These are phyloP conservation scores for Kondoa malvinella DNA, from an alignment of 768 basidiomycete genomes.

Conservation along the genomic window DNA sequence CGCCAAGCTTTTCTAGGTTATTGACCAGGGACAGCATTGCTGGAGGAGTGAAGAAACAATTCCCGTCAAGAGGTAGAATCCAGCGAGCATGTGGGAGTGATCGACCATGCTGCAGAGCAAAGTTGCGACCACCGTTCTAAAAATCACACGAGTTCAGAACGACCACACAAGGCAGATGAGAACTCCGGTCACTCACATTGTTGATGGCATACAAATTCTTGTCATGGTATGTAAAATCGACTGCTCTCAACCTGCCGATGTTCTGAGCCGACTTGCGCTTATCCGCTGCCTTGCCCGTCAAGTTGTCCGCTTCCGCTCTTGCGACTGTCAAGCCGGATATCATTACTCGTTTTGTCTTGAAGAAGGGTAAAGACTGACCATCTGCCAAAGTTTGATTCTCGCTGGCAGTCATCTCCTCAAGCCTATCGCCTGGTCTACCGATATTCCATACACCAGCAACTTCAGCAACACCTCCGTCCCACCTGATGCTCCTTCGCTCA, in stretches of 20 bases:
- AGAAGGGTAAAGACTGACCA: background rate
- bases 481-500: conserved; percentile 21
- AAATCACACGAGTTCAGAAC: no score
- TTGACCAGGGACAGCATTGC: conserved; percentile 26
- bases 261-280: conserved; percentile 13
- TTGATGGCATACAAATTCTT: conserved; percentile 30
- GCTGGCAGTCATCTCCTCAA: background rate
- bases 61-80: conserved; percentile 29
- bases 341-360: background rate
- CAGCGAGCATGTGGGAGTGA: conserved; percentile 25
- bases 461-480: conserved; percentile 27
- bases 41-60: conserved; percentile 29
- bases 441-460: conserved; percentile 21
- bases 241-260: conserved; percentile 23
- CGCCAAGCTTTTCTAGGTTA: conserved; percentile 22
- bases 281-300: conserved; percentile 8
- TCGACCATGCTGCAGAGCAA: conserved; percentile 26
- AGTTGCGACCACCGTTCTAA: conserved; percentile 30
- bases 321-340: background rate
- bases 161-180: background rate
- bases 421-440: conserved; percentile 12
- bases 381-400: conserved; percentile 5
- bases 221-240: conserved; percentile 28
- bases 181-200: conserved; percentile 21
- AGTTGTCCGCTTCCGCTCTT: conserved; percentile 18